A percentile compares a stretch with the other conserved stretches of the same genome.
phyloP scores from a whole-genome alignment of 2,329 filamentous ascomycete species.

The Cercospora sojina region DNA sequence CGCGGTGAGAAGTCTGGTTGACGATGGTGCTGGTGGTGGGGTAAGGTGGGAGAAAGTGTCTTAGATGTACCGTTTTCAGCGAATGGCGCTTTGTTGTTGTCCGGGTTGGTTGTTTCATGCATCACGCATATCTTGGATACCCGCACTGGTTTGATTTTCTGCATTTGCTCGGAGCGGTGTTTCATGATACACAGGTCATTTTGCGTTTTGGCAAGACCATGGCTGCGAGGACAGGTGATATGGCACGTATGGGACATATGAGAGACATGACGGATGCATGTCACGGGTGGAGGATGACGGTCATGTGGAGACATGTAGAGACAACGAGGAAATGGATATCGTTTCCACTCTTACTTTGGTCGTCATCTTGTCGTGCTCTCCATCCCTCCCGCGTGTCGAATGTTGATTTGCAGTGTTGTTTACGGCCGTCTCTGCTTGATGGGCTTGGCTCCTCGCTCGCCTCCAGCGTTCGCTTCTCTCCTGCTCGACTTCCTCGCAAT shows the following conservation, averaged over 20 bases:
- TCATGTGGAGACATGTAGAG: neutral
- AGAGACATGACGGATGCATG: neutral
- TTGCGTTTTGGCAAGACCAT: neutral
- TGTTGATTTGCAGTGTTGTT: neutral
- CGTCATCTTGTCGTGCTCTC: neutral
- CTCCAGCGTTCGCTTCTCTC: neutral
- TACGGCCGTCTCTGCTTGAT: neutral
- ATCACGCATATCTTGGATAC: constrained; percentile 4
- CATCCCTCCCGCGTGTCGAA: neutral
- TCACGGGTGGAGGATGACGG: neutral
- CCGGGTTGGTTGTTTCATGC: constrained; percentile 1
- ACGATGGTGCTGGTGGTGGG: neutral
- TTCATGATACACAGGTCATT: neutral
- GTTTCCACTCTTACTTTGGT: neutral
- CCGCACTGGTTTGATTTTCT: constrained; percentile 5
- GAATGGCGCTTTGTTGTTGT: constrained; percentile 3
- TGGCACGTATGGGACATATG: neutral
- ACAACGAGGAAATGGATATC: neutral
- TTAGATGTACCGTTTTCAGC: constrained; percentile 5
- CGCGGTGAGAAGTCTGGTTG: neutral
- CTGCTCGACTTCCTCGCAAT: neutral
- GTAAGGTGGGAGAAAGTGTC: neutral
- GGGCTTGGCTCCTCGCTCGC: neutral
- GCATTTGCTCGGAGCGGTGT: neutral
- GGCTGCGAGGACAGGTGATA: neutral